phyloP scores from a whole-genome alignment of 2,329 filamentous ascomycete species.

The Xylaria arbuscula region DNA sequence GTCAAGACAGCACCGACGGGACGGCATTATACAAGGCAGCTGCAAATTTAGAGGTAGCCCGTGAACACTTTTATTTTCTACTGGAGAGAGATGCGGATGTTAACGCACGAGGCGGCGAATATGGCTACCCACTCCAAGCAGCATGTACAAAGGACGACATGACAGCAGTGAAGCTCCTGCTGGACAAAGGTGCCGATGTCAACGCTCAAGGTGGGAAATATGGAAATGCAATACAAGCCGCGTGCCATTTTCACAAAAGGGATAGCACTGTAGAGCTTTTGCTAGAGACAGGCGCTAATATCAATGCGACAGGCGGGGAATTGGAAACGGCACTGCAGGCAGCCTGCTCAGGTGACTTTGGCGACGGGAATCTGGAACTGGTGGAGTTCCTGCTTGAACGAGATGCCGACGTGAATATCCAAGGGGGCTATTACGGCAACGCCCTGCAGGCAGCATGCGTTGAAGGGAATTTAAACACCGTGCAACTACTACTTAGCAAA shows the following conservation, averaged over 20 bases:
- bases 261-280: neutral
- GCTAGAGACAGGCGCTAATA: neutral
- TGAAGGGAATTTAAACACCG: no score
- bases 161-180: neutral
- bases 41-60: neutral
- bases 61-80: neutral
- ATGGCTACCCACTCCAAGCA: slow-evolving; percentile 5
- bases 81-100: slow-evolving; percentile 11
- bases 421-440: no score
- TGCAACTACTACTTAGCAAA: no score
- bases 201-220: neutral
- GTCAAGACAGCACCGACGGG: neutral
- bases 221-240: neutral
- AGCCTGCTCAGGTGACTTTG: neutral
- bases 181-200: slow-evolving; percentile 5
- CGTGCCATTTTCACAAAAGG: neutral
- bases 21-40: slow-evolving; percentile 1
- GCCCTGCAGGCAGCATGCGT: no score
- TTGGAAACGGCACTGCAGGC: slow-evolving; percentile 11
- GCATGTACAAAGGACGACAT: neutral
- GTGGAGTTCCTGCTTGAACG: neutral
- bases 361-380: no score
- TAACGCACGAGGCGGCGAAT: slow-evolving; percentile 11
- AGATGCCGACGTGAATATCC: neutral
- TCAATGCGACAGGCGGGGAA: slow-evolving; percentile 5